Evolutionary conservation across 495 filamentous ascomycete genomes (phyloP).

Genomic region (Podospora didyma): DNA sequence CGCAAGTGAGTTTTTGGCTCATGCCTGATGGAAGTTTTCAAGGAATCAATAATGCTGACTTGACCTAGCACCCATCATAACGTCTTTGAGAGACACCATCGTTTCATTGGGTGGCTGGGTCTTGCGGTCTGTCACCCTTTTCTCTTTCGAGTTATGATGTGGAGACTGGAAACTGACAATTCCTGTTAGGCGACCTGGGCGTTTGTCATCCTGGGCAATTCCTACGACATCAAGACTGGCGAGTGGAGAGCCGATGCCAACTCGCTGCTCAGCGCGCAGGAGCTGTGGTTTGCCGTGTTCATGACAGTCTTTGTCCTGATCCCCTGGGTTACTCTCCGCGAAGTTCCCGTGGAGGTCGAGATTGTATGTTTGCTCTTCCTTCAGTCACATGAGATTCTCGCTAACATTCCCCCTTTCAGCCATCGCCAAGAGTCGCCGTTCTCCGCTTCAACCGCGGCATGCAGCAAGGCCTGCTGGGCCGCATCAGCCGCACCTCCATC

Average conservation of each 20-base stretch:
- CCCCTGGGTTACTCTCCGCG: slow-evolving; percentile 41
- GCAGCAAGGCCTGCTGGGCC: slow-evolving; percentile 43
- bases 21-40: not conserved
- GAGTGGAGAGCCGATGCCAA: slow-evolving; percentile 34
- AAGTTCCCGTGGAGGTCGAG: slow-evolving; percentile 41
- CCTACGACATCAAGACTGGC: slow-evolving; percentile 34
- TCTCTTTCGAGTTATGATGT: too few species aligned
- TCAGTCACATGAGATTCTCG: too few species aligned
- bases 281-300: slow-evolving; percentile 44
- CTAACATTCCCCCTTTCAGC: slow-evolving; percentile 22
- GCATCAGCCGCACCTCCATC: slow-evolving; percentile 42
- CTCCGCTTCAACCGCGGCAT: slow-evolving; percentile 41
- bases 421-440: slow-evolving; percentile 40
- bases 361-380: slow-evolving; percentile 26
- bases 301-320: slow-evolving; percentile 43
- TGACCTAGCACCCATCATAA: slow-evolving; percentile 32
- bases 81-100: slow-evolving; percentile 39
- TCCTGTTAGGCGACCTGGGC: slow-evolving; percentile 30
- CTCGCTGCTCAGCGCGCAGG: slow-evolving; percentile 36
- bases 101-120: slow-evolving; percentile 43
- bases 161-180: too few species aligned
- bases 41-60: too few species aligned
- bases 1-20: slow-evolving; percentile 33
- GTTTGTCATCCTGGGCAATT: slow-evolving; percentile 38
- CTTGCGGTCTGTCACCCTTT: slow-evolving; percentile 35